Conservation (phyloP, 108 stramenopile species). For the Fistulifera pelliculosa region DNA sequence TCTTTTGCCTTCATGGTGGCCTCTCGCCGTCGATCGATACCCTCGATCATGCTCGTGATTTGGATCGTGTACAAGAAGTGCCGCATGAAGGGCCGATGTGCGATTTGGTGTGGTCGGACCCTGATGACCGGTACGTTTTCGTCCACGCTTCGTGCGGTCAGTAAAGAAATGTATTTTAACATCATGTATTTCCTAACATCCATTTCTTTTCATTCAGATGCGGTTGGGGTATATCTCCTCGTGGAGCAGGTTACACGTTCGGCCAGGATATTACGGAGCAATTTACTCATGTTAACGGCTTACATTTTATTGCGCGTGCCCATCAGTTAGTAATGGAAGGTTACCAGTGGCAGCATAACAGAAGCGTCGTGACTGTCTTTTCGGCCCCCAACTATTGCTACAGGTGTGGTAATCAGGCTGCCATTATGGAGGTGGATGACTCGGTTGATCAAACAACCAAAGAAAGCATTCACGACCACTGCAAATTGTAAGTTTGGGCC, state of each 20-base stretch:
- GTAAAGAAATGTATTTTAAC: too few relatives aligned
- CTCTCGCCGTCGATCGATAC: slow-evolving; percentile 92
- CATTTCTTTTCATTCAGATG: slow-evolving; percentile 10
- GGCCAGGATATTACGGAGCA: slow-evolving; percentile 83
- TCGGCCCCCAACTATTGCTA: slow-evolving; percentile 99
- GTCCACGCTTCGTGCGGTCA: too few relatives aligned
- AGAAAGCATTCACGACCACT: slow-evolving; percentile 54
- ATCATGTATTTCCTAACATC: too few relatives aligned
- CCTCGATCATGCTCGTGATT: slow-evolving; percentile 90
- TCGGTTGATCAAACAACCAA: slow-evolving; percentile 59
- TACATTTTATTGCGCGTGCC: slow-evolving; percentile 76
- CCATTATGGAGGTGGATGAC: slow-evolving; percentile 98
- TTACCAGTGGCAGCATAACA: slow-evolving; percentile 95
- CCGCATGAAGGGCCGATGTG: slow-evolving; percentile 99
- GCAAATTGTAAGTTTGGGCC: slow-evolving; percentile 55
- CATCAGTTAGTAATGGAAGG: slow-evolving; percentile 96
- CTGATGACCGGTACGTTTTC: slow-evolving; percentile 61
- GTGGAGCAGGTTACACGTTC: slow-evolving; percentile 97
- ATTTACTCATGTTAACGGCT: slow-evolving; percentile 85
- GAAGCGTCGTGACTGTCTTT: slow-evolving; percentile 95
- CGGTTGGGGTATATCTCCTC: slow-evolving; percentile 95
- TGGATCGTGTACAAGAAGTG: slow-evolving; percentile 96
- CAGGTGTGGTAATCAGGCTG: slow-evolving; percentile 97
- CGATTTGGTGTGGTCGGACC: slow-evolving; percentile 97
- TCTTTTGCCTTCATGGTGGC: slow-evolving; percentile 95